Conservation (phyloP, 2,329 filamentous ascomycete genomes). For the Apiospora aurea region DNA sequence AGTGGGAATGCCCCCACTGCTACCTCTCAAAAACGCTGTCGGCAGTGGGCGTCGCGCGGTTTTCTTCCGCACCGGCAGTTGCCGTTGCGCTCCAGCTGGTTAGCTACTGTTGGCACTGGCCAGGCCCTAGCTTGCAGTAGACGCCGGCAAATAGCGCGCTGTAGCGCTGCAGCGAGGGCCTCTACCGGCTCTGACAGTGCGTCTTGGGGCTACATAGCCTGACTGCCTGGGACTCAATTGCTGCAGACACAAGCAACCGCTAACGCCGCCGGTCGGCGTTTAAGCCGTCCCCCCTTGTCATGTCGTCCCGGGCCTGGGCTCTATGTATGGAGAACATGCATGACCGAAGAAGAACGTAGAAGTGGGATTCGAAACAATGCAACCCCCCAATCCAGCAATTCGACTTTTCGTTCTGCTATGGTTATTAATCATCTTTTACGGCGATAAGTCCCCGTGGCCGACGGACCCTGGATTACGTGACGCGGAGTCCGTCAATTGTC, state of each 20-base stretch:
- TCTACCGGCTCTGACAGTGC: background rate
- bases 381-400: too few species aligned
- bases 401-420: background rate
- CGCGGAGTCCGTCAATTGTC: constrained; percentile 7
- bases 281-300: background rate
- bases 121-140: background rate
- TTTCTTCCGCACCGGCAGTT: constrained; percentile 13
- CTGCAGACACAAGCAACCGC: background rate
- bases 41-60: background rate
- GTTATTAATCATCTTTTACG: background rate
- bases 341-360: background rate
- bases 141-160: background rate
- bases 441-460: background rate
- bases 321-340: background rate
- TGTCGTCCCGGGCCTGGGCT: background rate
- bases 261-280: constrained; percentile 11
- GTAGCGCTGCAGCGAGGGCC: background rate
- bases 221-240: background rate
- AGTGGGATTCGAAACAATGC: background rate
- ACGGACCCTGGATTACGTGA: background rate
- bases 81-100: background rate
- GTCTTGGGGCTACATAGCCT: background rate
- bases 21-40: background rate
- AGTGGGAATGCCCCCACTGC: background rate
- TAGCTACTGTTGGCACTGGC: background rate